Evolutionary conservation across 2,329 filamentous ascomycete species (phyloP).

Genomic region (Penicillium frequentans): DNA sequence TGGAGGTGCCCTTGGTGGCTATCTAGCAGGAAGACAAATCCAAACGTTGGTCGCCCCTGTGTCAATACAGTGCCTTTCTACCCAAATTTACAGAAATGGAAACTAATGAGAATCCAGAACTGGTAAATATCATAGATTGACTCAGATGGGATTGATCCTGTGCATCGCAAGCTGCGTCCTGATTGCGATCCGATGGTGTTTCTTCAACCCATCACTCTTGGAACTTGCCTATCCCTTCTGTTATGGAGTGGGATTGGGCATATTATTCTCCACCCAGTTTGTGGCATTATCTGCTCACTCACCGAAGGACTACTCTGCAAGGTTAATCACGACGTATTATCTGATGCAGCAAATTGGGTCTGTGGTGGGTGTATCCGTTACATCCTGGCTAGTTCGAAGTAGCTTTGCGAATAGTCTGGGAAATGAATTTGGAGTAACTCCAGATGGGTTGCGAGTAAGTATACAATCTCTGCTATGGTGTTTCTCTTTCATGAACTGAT

Average conservation of each 20-base stretch:
- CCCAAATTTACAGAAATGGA: background rate
- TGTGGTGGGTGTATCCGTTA: background rate
- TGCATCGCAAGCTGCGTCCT: background rate
- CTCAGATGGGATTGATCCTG: background rate
- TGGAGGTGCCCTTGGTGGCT: background rate
- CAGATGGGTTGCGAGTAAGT: background rate
- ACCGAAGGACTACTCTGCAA: background rate
- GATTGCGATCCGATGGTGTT: background rate
- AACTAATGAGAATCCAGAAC: background rate
- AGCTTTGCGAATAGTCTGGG: background rate
- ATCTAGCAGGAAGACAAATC: background rate
- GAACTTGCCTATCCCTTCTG: background rate
- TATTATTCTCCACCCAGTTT: constrained; percentile 1
- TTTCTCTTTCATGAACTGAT: background rate
- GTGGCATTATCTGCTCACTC: constrained; percentile 1
- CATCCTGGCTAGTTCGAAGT: background rate
- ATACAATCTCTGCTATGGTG: too few relatives aligned
- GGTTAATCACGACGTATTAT: constrained; percentile 4
- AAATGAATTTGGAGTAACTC: background rate
- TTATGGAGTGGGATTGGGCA: background rate
- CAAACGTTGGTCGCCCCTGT: background rate
- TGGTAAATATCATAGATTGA: background rate
- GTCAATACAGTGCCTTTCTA: background rate
- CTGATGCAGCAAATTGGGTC: constrained; percentile 1
- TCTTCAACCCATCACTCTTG: background rate